Evolutionary conservation across 805 yeast species (phyloP), one percentile per base, ranked within the genome.

Genomic region (Candida insectalens): DNA sequence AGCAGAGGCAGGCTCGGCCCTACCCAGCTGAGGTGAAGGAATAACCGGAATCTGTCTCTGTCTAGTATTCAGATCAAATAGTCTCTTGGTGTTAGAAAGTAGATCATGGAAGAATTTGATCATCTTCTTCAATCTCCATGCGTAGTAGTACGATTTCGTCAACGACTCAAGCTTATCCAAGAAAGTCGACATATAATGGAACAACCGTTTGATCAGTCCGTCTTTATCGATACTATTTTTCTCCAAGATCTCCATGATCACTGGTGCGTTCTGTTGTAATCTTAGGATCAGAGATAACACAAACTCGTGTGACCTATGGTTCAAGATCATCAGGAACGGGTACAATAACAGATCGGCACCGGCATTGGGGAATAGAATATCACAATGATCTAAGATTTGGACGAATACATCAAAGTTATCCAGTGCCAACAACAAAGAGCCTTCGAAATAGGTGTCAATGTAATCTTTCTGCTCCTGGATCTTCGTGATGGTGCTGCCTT

Each of bases 301-400:
- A 43, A 73, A 72, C 42, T 72, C 77, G 45, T 69, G 62, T 4
- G 77, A 67, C 41, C 79, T 58, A 42, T 72, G 77, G 37, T 75
- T 74, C 25, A 69, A 57, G 33, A 71, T 63, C 46, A 73, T 47
- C 46, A 73, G 56, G 40, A 60, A 62, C 9, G 77, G 78, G 17
- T 69, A 59, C 10, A 69, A 40, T 6, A 70, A 49, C 36, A 72
- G 56, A 40, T 71, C 75, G 5, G 68, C 59, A 18, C 66, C 64
- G 18, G 63, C 58, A 33, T 53, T 46, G 2, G 60, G 53, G 37
- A 51, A 57, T 5, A 46, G 35, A 10, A 41, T 34, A 21, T 45
- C 44, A 2, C 47, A 40, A 21, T 49, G 50, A 27, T 57, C 61
- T 36, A 49, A 48, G 14, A 55, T 43, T 37, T 54, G 57, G 12